These are phyloP conservation scores for Fusarium coicis DNA, from an alignment of 2,329 filamentous ascomycete genomes.

Conservation along the genomic window DNA sequence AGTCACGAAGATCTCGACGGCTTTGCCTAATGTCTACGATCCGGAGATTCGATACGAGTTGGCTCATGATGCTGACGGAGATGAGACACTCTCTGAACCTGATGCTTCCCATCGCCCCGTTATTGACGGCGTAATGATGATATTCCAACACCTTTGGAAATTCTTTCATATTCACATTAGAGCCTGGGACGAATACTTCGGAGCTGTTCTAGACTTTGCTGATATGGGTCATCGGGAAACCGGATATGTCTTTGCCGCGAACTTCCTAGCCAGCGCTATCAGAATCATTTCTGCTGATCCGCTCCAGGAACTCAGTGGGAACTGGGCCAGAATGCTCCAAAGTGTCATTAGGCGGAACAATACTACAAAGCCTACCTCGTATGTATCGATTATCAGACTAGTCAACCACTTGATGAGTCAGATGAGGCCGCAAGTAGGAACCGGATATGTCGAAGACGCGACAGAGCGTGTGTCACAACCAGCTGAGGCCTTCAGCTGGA, in stretches of 20 bases:
- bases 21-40: conserved; percentile 61
- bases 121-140: conserved; percentile 53
- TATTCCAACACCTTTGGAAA: conserved; percentile 69
- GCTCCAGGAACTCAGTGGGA: conserved; percentile 59
- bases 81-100: conserved; percentile 31
- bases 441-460: conserved; percentile 51
- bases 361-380: conserved; percentile 63
- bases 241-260: conserved; percentile 66
- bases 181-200: conserved; percentile 82
- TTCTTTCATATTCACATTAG: conserved; percentile 70
- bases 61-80: conserved; percentile 46
- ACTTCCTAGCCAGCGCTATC: conserved; percentile 69
- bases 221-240: conserved; percentile 69
- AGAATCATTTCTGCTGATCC: conserved; percentile 71
- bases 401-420: conserved; percentile 57
- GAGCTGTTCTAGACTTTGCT: conserved; percentile 74
- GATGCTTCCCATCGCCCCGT: conserved; percentile 36
- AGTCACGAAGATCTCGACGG: conserved; percentile 62
- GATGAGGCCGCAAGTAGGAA: conserved; percentile 53
- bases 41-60: conserved; percentile 5
- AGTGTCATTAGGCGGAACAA: conserved; percentile 62
- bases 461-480: conserved; percentile 53
- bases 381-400: conserved; percentile 63
- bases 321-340: conserved; percentile 66
- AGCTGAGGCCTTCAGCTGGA: conserved; percentile 56